Conservation (phyloP, 2,329 filamentous ascomycete species). For the Emmonsia crescens region DNA sequence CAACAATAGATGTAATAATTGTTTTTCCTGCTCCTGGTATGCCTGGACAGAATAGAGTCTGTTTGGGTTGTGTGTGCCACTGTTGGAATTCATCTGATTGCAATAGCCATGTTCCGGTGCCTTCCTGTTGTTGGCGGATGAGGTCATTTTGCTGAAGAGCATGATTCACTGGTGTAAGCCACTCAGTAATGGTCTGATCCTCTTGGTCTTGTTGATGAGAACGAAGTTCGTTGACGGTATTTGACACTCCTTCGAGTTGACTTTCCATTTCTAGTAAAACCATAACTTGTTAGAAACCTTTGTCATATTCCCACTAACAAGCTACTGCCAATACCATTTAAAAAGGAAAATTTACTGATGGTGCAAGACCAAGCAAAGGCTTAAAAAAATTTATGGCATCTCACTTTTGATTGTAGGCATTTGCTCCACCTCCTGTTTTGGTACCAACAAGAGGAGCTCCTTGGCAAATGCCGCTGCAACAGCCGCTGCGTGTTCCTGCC, state of each 20-base stretch:
- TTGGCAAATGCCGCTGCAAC: constrained; percentile 13
- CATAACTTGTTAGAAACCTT: background rate
- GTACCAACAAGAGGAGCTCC: constrained; percentile 8
- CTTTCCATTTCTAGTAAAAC: background rate
- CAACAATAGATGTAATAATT: constrained; percentile 9
- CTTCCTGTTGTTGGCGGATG: constrained; percentile 26
- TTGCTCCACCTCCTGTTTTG: background rate
- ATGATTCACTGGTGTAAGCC: constrained; percentile 32
- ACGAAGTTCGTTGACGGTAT: background rate
- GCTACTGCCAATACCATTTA: too few relatives aligned
- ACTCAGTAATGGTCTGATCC: constrained; percentile 15
- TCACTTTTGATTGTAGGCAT: background rate
- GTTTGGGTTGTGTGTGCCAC: constrained; percentile 6
- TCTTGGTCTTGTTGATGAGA: background rate
- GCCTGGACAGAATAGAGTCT: constrained; percentile 5
- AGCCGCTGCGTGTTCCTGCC: constrained; percentile 14
- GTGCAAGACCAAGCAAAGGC: background rate
- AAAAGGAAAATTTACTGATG: background rate
- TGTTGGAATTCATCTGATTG: constrained; percentile 25
- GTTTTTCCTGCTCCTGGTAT: constrained; percentile 13
- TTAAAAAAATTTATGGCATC: background rate
- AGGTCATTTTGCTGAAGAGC: constrained; percentile 32
- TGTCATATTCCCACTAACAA: too few relatives aligned
- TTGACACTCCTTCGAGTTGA: background rate
- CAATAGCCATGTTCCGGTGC: constrained; percentile 40